Conservation (phyloP, 768 basidiomycete species). For the Cystofilobasidium bisporidii region DNA sequence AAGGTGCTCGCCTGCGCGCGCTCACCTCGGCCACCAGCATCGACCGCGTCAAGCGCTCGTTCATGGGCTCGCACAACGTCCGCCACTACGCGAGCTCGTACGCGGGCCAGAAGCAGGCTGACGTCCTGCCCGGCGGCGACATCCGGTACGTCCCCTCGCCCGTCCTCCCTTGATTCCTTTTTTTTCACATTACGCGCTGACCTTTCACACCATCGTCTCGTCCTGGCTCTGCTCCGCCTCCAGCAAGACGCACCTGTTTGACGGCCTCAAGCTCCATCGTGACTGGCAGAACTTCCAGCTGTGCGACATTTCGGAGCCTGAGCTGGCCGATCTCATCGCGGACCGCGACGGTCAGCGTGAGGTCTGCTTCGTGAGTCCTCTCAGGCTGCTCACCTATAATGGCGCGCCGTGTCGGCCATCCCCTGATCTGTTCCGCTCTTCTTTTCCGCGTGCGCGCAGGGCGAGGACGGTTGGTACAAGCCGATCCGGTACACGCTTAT, state of each 20-base stretch:
- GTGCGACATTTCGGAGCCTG: constrained; percentile 79
- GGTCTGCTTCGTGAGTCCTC: constrained; percentile 58
- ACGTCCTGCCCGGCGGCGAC: constrained; percentile 21
- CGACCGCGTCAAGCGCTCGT: background rate
- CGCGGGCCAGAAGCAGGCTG: constrained; percentile 1
- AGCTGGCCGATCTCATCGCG: constrained; percentile 71
- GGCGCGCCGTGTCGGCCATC: background rate
- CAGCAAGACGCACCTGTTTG: constrained; percentile 69
- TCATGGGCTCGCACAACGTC: constrained; percentile 1
- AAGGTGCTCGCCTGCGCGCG: constrained; percentile 83
- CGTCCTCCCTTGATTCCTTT: too few species aligned
- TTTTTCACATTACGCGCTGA: too few species aligned
- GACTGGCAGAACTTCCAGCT: constrained; percentile 91
- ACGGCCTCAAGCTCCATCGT: constrained; percentile 66
- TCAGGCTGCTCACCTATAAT: too few species aligned
- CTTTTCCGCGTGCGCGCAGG: background rate
- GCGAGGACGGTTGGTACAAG: constrained; percentile 24
- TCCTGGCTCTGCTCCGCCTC: too few species aligned
- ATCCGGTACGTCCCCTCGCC: constrained; percentile 17
- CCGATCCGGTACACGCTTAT: constrained; percentile 19
- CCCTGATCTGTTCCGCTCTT: background rate
- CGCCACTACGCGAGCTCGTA: background rate
- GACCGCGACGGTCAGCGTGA: constrained; percentile 60
- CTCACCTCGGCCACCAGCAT: constrained; percentile 55
- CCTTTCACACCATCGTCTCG: too few species aligned